Evolutionary conservation across 148 eudicot genomes (phyloP).

Genomic region (Nyssa sinensis): DNA sequence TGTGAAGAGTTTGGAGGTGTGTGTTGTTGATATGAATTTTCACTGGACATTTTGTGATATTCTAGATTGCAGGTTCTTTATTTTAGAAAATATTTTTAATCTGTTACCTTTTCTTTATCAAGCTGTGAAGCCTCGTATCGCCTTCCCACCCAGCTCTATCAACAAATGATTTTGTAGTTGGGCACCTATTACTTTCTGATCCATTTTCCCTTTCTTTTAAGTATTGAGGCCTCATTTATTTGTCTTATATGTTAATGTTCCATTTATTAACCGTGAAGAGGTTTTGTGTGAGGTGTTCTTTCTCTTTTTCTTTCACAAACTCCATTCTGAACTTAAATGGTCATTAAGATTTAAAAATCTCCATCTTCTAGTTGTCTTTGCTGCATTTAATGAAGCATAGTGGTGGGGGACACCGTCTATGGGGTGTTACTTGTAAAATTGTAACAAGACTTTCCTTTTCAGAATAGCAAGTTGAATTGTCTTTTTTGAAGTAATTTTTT

Average conservation of each 20-base stretch:
- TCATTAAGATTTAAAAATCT: neutral
- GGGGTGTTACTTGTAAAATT: conserved; percentile 5
- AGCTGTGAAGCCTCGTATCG: neutral
- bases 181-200: neutral
- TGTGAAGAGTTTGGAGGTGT: conserved; percentile 93
- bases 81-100: neutral
- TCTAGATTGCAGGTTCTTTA: neutral
- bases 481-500: neutral
- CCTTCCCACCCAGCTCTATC: too few species aligned
- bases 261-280: neutral
- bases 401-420: neutral
- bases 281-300: too few species aligned
- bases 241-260: neutral
- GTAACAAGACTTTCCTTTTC: neutral
- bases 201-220: neutral
- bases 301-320: too few species aligned
- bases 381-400: neutral
- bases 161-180: neutral
- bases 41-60: neutral
- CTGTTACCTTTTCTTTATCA: neutral
- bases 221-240: neutral
- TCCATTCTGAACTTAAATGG: neutral
- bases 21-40: conserved; percentile 16
- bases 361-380: neutral
- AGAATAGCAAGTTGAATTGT: neutral